These are phyloP conservation scores for Starmera pachycereana DNA, from an alignment of 805 yeast species.

Conservation along the genomic window DNA sequence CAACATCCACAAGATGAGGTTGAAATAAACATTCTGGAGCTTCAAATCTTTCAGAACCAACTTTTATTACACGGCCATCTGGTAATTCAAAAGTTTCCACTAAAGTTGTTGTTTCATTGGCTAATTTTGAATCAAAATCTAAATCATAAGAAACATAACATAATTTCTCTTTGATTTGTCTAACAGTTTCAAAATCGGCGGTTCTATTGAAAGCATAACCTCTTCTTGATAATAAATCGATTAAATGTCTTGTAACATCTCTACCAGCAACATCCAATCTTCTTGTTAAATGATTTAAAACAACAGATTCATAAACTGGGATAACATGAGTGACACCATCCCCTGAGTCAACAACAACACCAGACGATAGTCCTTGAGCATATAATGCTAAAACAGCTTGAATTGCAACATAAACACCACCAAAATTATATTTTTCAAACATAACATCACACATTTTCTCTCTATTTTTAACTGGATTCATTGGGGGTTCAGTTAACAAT, in stretches of 20 bases:
- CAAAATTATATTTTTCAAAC: constrained; percentile 85
- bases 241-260: constrained; percentile 94
- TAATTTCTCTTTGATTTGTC: constrained; percentile 93
- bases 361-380: constrained; percentile 93
- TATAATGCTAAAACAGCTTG: constrained; percentile 97
- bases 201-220: constrained; percentile 98
- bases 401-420: constrained; percentile 91
- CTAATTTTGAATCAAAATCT: constrained; percentile 75
- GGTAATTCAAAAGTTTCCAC: constrained; percentile 91
- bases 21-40: constrained; percentile 97
- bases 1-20: constrained; percentile 89
- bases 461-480: constrained; percentile 87
- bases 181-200: constrained; percentile 97
- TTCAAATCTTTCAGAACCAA: constrained; percentile 92
- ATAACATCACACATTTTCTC: constrained; percentile 86
- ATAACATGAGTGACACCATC: constrained; percentile 98
- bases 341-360: constrained; percentile 98
- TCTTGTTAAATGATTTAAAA: constrained; percentile 85
- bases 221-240: constrained; percentile 81
- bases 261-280: constrained; percentile 97
- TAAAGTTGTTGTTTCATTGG: constrained; percentile 91
- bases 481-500: constrained; percentile 92
- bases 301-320: constrained; percentile 95
- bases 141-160: constrained; percentile 94
- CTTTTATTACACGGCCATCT: constrained; percentile 88